Evolutionary conservation across 768 basidiomycete genomes (phyloP).

Genomic region (Trametes punicea): DNA sequence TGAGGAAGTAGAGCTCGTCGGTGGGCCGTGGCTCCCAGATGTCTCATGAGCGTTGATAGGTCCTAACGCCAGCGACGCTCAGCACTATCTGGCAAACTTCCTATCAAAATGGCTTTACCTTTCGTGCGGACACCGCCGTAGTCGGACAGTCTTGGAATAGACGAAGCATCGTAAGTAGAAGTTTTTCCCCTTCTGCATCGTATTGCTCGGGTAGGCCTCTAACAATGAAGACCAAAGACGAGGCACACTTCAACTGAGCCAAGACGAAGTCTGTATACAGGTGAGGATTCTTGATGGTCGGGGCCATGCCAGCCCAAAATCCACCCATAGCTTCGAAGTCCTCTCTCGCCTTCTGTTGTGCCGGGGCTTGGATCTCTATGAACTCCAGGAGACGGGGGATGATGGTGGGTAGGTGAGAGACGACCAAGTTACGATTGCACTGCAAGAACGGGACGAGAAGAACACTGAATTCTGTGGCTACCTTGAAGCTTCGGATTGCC

Average conservation of each 20-base stretch:
- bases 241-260: conserved; percentile 94
- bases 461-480: conserved; percentile 90
- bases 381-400: conserved; percentile 78
- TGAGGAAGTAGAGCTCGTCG: conserved; percentile 75
- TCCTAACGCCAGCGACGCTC: conserved; percentile 52
- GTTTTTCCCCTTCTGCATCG: conserved; percentile 72
- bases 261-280: conserved; percentile 82
- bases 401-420: conserved; percentile 63
- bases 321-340: conserved; percentile 80
- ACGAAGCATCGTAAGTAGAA: conserved; percentile 79
- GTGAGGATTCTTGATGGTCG: conserved; percentile 64
- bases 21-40: conserved; percentile 77
- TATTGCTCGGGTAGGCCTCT: conserved; percentile 62
- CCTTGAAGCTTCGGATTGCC: conserved; percentile 86
- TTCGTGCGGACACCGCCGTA: conserved; percentile 76
- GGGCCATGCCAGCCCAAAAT: conserved; percentile 80
- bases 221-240: conserved; percentile 87
- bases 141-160: conserved; percentile 91
- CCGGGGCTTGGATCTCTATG: conserved; percentile 73
- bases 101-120: conserved; percentile 41
- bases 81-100: neutral
- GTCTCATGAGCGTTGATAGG: conserved; percentile 87
- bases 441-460: conserved; percentile 90
- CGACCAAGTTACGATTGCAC: conserved; percentile 63
- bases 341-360: conserved; percentile 73